Conservation (phyloP, 2,329 filamentous ascomycete genomes). For the Botrytis medusae region DNA sequence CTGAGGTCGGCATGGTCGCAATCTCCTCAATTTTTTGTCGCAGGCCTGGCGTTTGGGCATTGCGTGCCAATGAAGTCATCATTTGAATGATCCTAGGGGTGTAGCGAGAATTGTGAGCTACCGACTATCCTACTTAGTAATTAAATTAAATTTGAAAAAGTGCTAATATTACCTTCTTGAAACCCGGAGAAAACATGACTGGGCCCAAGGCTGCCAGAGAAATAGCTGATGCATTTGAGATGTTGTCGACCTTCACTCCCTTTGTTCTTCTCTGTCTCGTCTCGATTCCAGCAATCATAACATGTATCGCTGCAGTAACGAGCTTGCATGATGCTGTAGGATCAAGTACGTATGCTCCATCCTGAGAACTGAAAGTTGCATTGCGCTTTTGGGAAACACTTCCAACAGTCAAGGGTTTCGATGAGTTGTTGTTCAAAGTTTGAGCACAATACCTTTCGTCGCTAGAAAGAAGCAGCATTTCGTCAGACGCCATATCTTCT, state of each 20-base stretch:
- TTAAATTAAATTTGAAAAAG: not conserved
- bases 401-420: not conserved
- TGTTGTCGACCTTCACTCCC: constrained; percentile 25
- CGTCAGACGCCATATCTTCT: not conserved
- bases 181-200: constrained; percentile 34
- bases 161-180: constrained; percentile 31
- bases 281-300: constrained; percentile 24
- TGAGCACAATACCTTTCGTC: not conserved
- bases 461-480: not conserved
- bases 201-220: constrained; percentile 23
- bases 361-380: not conserved
- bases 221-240: constrained; percentile 18
- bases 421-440: not conserved
- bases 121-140: constrained; percentile 16
- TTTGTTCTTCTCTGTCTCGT: not conserved
- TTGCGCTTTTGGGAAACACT: not conserved
- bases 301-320: constrained; percentile 23
- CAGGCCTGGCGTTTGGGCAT: constrained; percentile 20
- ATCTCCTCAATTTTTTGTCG: constrained; percentile 14
- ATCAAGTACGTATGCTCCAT: not conserved
- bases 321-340: constrained; percentile 21
- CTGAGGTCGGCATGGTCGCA: not conserved
- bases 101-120: constrained; percentile 22
- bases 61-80: constrained; percentile 19
- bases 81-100: constrained; percentile 17